Percentiles rank a stretch among this genome's conserved stretches.
Evolutionary conservation across 192 early-diverging fungal genomes (phyloP).

Genomic region (Funneliformis geosporum): DNA sequence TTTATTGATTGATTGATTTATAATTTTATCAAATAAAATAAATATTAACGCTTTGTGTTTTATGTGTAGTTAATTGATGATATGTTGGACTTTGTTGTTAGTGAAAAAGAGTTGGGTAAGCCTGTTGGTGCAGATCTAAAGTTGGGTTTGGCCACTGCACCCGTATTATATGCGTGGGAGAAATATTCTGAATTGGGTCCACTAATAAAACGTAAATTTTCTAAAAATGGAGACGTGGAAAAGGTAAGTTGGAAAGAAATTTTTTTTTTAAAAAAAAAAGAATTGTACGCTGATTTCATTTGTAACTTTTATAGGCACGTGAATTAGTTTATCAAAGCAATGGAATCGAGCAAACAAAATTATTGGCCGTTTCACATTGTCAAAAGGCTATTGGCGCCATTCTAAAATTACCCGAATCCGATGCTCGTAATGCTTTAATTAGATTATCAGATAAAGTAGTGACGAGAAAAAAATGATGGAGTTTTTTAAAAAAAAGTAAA

Average conservation of each 20-base stretch:
- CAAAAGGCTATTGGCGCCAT: conserved; percentile 73
- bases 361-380: conserved; percentile 74
- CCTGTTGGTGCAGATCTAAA: conserved; percentile 88
- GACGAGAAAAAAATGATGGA: conserved; percentile 70
- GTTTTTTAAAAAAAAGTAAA: background rate
- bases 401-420: conserved; percentile 64
- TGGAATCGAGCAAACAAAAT: conserved; percentile 76
- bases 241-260: conserved; percentile 45
- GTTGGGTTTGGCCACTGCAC: conserved; percentile 89
- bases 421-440: conserved; percentile 76
- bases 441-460: conserved; percentile 80
- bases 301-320: conserved; percentile 57
- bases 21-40: no score
- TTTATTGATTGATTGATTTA: no score
- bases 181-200: conserved; percentile 81
- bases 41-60: background rate
- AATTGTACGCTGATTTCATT: conserved; percentile 21
- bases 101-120: conserved; percentile 81
- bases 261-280: conserved; percentile 9
- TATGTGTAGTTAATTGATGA: conserved; percentile 79
- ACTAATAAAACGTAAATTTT: conserved; percentile 87
- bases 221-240: conserved; percentile 72
- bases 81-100: conserved; percentile 84
- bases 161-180: conserved; percentile 91
- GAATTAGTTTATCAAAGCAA: conserved; percentile 75